A percentile compares a stretch with the other conserved stretches of the same genome.
These are phyloP conservation scores for Kodamaea restingae DNA, from an alignment of 805 yeast species.

Conservation along the genomic window DNA sequence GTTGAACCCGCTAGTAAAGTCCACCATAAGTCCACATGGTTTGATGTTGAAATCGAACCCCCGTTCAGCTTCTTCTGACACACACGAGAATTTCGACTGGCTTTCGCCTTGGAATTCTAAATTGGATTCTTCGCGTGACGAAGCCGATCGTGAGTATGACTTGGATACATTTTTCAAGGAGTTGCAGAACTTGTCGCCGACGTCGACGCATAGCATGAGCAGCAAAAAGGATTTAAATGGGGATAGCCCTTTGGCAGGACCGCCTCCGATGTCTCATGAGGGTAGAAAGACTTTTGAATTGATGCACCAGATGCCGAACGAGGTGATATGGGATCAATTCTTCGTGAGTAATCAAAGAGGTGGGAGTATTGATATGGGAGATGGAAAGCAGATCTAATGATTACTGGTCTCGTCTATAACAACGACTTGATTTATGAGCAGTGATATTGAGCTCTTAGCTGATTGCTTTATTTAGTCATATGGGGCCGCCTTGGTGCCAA, in stretches of 20 bases:
- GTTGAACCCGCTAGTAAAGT: constrained; percentile 9
- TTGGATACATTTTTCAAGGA: constrained; percentile 48
- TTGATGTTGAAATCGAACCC: constrained; percentile 1
- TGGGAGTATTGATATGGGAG: background rate
- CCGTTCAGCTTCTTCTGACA: background rate
- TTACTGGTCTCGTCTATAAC: too few relatives aligned
- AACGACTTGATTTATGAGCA: too few relatives aligned
- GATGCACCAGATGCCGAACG: constrained; percentile 60
- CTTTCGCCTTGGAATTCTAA: constrained; percentile 28
- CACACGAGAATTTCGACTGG: constrained; percentile 26
- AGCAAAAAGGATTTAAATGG: constrained; percentile 4
- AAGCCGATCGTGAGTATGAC: constrained; percentile 9
- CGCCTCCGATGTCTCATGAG: constrained; percentile 28
- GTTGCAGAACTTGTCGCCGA: constrained; percentile 31
- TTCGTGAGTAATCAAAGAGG: constrained; percentile 27
- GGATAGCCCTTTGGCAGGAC: background rate
- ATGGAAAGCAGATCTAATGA: too few relatives aligned
- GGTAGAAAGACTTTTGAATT: constrained; percentile 56
- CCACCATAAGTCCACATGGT: background rate
- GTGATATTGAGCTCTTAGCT: too few relatives aligned
- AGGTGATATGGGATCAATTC: constrained; percentile 66
- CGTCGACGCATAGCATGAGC: constrained; percentile 7
- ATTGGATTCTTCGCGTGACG: too few relatives aligned
- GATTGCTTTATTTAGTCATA: too few relatives aligned
- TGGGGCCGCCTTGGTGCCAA: too few relatives aligned